Conservation (phyloP, 306 rosid species). For the Castanopsis chinensis region DNA sequence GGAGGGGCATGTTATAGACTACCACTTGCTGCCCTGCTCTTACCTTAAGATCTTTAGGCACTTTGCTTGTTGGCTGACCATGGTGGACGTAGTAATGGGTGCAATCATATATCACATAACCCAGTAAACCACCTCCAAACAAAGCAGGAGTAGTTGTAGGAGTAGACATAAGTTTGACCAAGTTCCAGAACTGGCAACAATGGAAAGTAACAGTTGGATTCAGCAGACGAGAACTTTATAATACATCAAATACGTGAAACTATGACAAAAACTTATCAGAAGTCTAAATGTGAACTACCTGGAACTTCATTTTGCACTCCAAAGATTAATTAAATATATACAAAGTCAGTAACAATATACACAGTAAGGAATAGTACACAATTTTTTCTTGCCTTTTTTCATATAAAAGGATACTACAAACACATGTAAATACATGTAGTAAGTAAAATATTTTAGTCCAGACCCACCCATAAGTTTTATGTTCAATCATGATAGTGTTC, state of each 20-base stretch:
- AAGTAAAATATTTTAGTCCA: background rate
- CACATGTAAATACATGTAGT: background rate
- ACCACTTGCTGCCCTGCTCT: conserved; percentile 4
- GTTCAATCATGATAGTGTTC: background rate
- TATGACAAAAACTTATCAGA: background rate
- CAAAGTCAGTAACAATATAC: background rate
- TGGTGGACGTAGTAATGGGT: conserved; percentile 96
- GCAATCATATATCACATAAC: conserved; percentile 89
- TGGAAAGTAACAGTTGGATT: conserved; percentile 20
- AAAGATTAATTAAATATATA: background rate
- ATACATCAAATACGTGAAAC: conserved; percentile 3
- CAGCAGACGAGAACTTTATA: conserved; percentile 24
- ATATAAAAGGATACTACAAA: background rate
- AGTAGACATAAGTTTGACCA: conserved; percentile 61
- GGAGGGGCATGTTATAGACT: background rate
- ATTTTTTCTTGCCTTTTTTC: no score
- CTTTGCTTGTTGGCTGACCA: conserved; percentile 65
- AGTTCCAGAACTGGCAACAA: conserved; percentile 71
- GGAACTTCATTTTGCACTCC: conserved; percentile 2
- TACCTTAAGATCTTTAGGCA: conserved; percentile 72
- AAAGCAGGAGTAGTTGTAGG: conserved; percentile 78
- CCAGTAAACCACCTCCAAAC: conserved; percentile 87
- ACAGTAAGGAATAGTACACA: background rate
- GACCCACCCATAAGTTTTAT: background rate
- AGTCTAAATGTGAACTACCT: conserved; percentile 9